These are phyloP conservation scores for Scedosporium boydii DNA, from an alignment of 2,329 filamentous ascomycete species.

Conservation along the genomic window DNA sequence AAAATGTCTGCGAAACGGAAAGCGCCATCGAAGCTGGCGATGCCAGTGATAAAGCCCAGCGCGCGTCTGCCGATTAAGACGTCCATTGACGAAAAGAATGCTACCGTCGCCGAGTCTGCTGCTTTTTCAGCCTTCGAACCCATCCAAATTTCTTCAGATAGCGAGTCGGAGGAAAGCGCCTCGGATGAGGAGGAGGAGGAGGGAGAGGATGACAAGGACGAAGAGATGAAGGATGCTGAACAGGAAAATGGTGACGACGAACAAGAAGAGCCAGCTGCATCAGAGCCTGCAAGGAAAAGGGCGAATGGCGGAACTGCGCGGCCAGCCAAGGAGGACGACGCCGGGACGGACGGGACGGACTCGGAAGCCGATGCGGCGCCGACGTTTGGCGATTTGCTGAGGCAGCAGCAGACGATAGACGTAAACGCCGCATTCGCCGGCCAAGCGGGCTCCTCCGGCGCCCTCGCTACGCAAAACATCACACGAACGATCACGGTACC, in stretches of 20 bases:
- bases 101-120: constrained; percentile 35
- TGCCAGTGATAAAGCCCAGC: constrained; percentile 42
- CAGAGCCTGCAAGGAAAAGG: constrained; percentile 16
- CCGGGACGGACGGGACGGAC: constrained; percentile 21
- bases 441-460: constrained; percentile 17
- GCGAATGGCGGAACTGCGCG: constrained; percentile 13
- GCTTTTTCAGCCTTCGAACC: constrained; percentile 23
- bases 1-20: constrained; percentile 53
- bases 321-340: constrained; percentile 17
- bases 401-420: constrained; percentile 65
- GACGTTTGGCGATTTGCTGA: constrained; percentile 81
- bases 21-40: constrained; percentile 45
- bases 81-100: constrained; percentile 48
- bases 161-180: constrained; percentile 35
- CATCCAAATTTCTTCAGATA: constrained; percentile 51
- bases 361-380: constrained; percentile 46
- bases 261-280: not conserved
- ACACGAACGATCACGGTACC: constrained; percentile 41
- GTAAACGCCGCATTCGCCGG: constrained; percentile 50
- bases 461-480: constrained; percentile 28
- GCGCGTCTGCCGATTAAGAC: constrained; percentile 40
- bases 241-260: not conserved
- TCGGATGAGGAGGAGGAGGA: constrained; percentile 34
- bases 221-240: constrained; percentile 5
- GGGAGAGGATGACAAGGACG: constrained; percentile 15